Evolutionary conservation across 441 rosid genomes (phyloP), one percentile per base, ranked within the genome.

Genomic region (Pelargonium cotyledonis): DNA sequence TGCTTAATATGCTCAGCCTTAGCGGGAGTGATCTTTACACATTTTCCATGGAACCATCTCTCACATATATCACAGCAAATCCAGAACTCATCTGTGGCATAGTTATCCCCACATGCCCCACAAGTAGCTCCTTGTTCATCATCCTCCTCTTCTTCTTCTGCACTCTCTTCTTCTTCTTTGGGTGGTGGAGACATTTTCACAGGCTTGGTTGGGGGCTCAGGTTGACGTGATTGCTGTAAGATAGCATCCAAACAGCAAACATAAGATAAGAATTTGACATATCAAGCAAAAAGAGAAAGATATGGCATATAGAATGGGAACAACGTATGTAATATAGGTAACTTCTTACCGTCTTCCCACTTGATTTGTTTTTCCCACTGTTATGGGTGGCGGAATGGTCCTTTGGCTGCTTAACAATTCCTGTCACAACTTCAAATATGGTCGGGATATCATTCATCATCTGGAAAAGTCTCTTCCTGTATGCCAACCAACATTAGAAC

Each of bases 1-100:
- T 90, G 96, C 85, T 94, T 89, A 81, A 94, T 91, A 53, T 89
- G 95, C 83, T 94, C 97, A 0, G 96, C 99, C 84, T 86, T 89
- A 63, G 99, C 97, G 10, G 99, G 97, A 58, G 99, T 94, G 12
- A 91, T 89, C 92, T 94, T 94, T 74, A 94, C 99, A 19, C 99
- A 91, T 75, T 85, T 86, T 2, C 99, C 97, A 70, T 89, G 99
- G 86, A 91, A 91, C 98, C 97, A 91, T 84, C 80, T 85, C 84
- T 94, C 97, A 15, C 96, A 91, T 31, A 84, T 76, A 72, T 94
- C 98, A 5, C 97, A 91, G 84, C 93, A 87, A 71, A 94, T 94
- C 98, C 97, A 91, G 74, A 94, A 94, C 65, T 91, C 97, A 61
- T 94, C 95, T 4, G 85, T 76, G 46, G 85, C 97, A 75, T 94